Evolutionary conservation across 1,284 basidiomycete genomes (phyloP).

Genomic region (Puccinia coronata): DNA sequence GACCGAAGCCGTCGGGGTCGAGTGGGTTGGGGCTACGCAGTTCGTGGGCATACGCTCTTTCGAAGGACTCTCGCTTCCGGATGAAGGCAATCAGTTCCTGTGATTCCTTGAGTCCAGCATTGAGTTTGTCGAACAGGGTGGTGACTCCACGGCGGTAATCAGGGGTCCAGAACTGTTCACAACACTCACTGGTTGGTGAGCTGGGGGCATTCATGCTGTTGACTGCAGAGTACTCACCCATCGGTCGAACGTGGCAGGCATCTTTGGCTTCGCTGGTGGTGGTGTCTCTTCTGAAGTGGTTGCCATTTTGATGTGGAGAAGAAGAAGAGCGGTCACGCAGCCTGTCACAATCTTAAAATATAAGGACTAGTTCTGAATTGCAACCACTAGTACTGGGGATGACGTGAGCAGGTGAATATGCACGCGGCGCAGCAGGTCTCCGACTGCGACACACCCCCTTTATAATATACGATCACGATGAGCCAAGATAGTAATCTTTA

Average conservation of each 20-base stretch:
- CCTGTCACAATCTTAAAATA: too few species aligned
- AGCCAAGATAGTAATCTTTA: too few species aligned
- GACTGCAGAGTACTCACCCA: constrained; percentile 15
- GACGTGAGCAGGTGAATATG: too few species aligned
- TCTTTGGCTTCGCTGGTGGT: constrained; percentile 15
- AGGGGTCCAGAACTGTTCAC: constrained; percentile 41
- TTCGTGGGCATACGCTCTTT: constrained; percentile 41
- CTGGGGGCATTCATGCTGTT: neutral
- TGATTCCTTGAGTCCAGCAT: constrained; percentile 38
- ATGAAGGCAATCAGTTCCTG: constrained; percentile 41
- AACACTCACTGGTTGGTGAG: too few species aligned
- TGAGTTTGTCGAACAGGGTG: constrained; percentile 32
- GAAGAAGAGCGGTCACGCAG: too few species aligned
- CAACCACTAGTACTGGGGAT: too few species aligned
- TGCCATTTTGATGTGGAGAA: neutral
- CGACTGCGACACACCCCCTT: too few species aligned
- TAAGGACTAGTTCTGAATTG: too few species aligned
- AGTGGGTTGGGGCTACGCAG: constrained; percentile 10
- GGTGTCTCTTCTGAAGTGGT: neutral
- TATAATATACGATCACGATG: too few species aligned
- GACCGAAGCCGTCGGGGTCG: constrained; percentile 42
- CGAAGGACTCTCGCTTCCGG: constrained; percentile 17
- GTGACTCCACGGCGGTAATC: constrained; percentile 42
- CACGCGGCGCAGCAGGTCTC: too few species aligned
- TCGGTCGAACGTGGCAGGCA: constrained; percentile 36